Conservation (phyloP, 2,329 filamentous ascomycete species). For the Furcasterigmium sp. region DNA sequence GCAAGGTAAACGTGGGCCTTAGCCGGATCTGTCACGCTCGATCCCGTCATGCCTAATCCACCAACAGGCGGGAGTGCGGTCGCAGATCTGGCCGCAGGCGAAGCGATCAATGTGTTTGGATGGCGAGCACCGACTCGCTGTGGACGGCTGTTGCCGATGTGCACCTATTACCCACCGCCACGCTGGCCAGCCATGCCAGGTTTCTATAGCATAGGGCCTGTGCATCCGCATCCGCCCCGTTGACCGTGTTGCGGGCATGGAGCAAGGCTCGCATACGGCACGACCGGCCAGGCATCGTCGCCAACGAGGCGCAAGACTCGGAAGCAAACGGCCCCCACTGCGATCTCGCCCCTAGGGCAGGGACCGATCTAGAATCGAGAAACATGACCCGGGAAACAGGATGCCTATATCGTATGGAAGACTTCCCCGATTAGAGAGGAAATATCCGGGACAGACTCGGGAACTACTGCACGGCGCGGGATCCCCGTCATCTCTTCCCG, state of each 20-base stretch:
- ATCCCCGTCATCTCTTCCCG: not conserved
- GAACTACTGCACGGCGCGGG: not conserved
- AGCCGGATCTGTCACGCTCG: conserved; percentile 7
- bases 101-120: conserved; percentile 3
- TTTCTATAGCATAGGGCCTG: no score
- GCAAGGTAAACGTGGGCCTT: conserved; percentile 11
- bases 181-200: no score
- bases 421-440: not conserved
- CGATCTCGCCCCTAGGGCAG: not conserved
- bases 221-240: no score
- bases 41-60: conserved; percentile 7
- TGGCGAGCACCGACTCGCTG: not conserved
- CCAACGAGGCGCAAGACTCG: not conserved
- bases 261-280: no score
- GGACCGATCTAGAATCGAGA: not conserved
- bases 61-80: conserved; percentile 11
- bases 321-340: not conserved
- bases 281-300: no score
- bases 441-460: not conserved
- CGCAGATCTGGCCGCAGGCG: conserved; percentile 13
- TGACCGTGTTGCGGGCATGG: no score
- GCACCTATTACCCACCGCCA: not conserved
- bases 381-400: not conserved
- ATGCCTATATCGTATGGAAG: not conserved
- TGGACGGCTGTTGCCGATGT: not conserved